Conservation (phyloP, 352 stramenopile genomes). For the Phytophthora sojae region DNA sequence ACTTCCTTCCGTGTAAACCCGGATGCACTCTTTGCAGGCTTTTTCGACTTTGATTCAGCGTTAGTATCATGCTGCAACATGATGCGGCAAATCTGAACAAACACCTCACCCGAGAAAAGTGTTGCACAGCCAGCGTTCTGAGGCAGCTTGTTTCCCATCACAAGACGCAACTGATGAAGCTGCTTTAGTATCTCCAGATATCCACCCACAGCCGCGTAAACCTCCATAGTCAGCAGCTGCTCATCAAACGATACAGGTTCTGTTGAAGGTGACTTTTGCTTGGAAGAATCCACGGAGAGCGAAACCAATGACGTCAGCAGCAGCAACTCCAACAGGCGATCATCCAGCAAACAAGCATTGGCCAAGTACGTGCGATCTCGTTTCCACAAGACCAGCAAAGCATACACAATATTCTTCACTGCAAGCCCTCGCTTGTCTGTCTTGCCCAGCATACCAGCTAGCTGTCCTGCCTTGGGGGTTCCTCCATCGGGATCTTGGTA, state of each 20-base stretch:
- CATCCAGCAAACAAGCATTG: conserved; percentile 41
- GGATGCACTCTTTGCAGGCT: conserved; percentile 9
- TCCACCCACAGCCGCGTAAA: conserved; percentile 49
- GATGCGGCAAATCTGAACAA: conserved; percentile 58
- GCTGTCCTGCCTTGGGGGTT: conserved; percentile 38
- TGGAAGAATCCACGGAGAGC: conserved; percentile 39
- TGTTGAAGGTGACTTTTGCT: conserved; percentile 20
- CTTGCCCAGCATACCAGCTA: conserved; percentile 45
- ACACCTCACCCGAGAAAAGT: conserved; percentile 75
- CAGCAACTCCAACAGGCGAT: conserved; percentile 57
- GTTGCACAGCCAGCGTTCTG: conserved; percentile 49
- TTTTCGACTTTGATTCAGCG: conserved; percentile 16
- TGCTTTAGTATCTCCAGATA: conserved; percentile 69
- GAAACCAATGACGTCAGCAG: conserved; percentile 67
- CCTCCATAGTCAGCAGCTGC: conserved; percentile 56
- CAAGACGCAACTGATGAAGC: conserved; percentile 57
- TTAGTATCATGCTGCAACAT: conserved; percentile 31
- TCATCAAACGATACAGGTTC: conserved; percentile 36
- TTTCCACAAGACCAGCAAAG: conserved; percentile 63
- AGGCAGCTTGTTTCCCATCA: conserved; percentile 57
- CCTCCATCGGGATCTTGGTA: conserved; percentile 43
- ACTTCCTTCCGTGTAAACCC: conserved; percentile 38
- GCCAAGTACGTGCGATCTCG: conserved; percentile 48
- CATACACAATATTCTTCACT: conserved; percentile 63
- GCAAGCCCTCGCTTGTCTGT: conserved; percentile 43